Evolutionary conservation across 805 yeast genomes (phyloP).

Genomic region (Debaryomyces hansenii): DNA sequence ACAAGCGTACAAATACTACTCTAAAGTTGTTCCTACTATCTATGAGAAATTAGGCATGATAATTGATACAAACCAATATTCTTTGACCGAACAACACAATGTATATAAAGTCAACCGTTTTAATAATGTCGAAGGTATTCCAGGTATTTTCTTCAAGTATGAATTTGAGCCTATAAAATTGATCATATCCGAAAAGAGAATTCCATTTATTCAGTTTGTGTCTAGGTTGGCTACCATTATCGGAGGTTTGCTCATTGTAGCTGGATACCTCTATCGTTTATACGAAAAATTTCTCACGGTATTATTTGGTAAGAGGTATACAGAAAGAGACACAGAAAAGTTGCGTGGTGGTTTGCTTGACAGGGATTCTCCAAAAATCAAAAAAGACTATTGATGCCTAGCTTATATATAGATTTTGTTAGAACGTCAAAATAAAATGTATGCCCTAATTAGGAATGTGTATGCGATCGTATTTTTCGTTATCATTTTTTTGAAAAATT

Average conservation of each 20-base stretch:
- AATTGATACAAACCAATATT: constrained; percentile 83
- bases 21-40: constrained; percentile 82
- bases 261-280: constrained; percentile 62
- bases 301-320: constrained; percentile 58
- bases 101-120: constrained; percentile 9
- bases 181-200: constrained; percentile 64
- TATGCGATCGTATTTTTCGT: constrained; percentile 1
- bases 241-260: constrained; percentile 76
- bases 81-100: constrained; percentile 56
- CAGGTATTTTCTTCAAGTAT: constrained; percentile 82
- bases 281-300: constrained; percentile 54
- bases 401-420: constrained; percentile 24
- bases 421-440: constrained; percentile 16
- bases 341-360: constrained; percentile 34
- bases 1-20: constrained; percentile 60
- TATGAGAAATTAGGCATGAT: constrained; percentile 69
- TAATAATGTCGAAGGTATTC: constrained; percentile 37
- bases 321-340: constrained; percentile 49
- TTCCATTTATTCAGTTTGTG: constrained; percentile 76
- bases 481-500: neutral
- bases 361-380: neutral
- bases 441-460: constrained; percentile 20
- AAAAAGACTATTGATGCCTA: neutral
- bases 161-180: constrained; percentile 87
- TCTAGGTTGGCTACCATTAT: constrained; percentile 75